Percentiles rank a stretch among this genome's conserved stretches.
These are phyloP conservation scores for Bothriochloa decipiens DNA, from an alignment of 176 grass and related monocot genomes.

Conservation along the genomic window DNA sequence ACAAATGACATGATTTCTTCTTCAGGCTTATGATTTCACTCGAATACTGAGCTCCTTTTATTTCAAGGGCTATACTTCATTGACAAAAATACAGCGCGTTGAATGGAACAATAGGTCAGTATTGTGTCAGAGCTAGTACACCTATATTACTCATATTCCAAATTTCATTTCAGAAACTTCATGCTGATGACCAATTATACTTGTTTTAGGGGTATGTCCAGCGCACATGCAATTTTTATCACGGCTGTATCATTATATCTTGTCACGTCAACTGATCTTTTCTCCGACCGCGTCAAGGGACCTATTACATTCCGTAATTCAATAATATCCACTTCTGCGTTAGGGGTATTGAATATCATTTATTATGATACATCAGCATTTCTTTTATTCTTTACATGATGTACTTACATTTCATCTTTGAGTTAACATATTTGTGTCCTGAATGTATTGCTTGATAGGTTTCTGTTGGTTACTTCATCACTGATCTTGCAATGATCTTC, in stretches of 20 bases:
- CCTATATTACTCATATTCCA: neutral
- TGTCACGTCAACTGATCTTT: constrained; percentile 76
- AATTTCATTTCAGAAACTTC: constrained; percentile 16
- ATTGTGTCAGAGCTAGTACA: constrained; percentile 39
- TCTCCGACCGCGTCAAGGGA: constrained; percentile 67
- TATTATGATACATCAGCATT: constrained; percentile 3
- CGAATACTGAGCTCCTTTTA: constrained; percentile 71
- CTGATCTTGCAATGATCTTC: constrained; percentile 92
- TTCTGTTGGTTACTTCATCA: constrained; percentile 91
- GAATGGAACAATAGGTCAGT: constrained; percentile 98
- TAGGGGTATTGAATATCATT: constrained; percentile 69
- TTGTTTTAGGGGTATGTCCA: constrained; percentile 96
- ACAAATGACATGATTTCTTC: constrained; percentile 30
- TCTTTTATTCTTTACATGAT: constrained; percentile 8
- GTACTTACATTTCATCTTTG: constrained; percentile 35
- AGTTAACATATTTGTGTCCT: constrained; percentile 36
- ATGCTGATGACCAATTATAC: constrained; percentile 40
- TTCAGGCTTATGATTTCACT: constrained; percentile 82
- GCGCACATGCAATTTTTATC: constrained; percentile 84
- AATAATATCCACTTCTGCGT: constrained; percentile 72
- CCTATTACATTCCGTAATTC: constrained; percentile 75
- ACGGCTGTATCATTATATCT: constrained; percentile 78
- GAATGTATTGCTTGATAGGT: constrained; percentile 59
- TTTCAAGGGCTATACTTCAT: constrained; percentile 79
- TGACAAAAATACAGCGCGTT: constrained; percentile 80